These are phyloP conservation scores for Ophiostoma fasciatum DNA, from an alignment of 2,329 filamentous ascomycete genomes.

Conservation along the genomic window DNA sequence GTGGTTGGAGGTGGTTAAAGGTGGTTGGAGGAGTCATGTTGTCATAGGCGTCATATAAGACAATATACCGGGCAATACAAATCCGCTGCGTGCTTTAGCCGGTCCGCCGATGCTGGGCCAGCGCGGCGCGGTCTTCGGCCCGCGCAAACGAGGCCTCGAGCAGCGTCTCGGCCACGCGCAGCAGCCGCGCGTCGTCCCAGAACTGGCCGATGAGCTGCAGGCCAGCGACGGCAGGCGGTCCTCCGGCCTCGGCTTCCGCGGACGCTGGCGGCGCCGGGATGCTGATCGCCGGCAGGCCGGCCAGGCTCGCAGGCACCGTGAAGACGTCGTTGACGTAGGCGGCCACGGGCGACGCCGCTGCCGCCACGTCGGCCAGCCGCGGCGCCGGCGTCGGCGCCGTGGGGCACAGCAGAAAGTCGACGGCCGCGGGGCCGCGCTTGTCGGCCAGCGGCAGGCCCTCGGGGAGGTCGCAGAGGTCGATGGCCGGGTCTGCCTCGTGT, in stretches of 20 bases:
- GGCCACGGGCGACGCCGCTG: conserved; percentile 44
- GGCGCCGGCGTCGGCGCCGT: conserved; percentile 53
- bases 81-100: no score
- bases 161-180: conserved; percentile 39
- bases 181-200: conserved; percentile 54
- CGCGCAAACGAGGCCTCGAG: conserved; percentile 12
- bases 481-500: conserved; percentile 55
- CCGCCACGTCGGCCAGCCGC: conserved; percentile 17
- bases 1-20: no score
- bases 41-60: no score
- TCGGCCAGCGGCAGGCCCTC: conserved; percentile 35
- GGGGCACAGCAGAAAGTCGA: conserved; percentile 79
- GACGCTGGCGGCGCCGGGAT: conserved; percentile 44
- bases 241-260: conserved; percentile 2
- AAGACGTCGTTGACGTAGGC: conserved; percentile 89
- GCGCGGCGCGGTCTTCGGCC: conserved; percentile 4
- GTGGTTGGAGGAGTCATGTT: no score
- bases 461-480: conserved; percentile 46
- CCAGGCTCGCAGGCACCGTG: conserved; percentile 86
- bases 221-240: conserved; percentile 28
- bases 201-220: conserved; percentile 72
- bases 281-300: conserved; percentile 77
- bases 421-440: conserved; percentile 44
- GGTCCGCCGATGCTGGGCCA: conserved; percentile 5
- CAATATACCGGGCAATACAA: no score